These are phyloP conservation scores for Trichoderma asperellum DNA, from an alignment of 2,329 filamentous ascomycete genomes.

Conservation along the genomic window DNA sequence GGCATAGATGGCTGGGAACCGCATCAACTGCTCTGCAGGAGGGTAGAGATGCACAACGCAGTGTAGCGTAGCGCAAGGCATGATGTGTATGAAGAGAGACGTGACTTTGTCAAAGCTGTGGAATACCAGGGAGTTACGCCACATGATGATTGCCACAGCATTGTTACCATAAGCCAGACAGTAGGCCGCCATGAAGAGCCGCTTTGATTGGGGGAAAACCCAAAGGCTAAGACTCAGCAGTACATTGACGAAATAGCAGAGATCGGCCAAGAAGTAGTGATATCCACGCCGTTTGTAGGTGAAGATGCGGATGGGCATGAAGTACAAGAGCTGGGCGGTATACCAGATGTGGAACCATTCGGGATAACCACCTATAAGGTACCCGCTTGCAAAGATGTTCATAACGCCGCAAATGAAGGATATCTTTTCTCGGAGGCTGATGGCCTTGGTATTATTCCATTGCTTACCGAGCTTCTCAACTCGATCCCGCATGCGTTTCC, in stretches of 20 bases:
- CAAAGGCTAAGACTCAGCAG: constrained; percentile 81
- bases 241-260: constrained; percentile 98
- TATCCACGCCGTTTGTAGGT: constrained; percentile 90
- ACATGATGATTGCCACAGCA: constrained; percentile 97
- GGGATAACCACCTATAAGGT: constrained; percentile 83
- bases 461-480: constrained; percentile 84
- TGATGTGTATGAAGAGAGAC: constrained; percentile 98
- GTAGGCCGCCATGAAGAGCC: constrained; percentile 88
- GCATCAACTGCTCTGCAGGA: constrained; percentile 63
- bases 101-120: constrained; percentile 98
- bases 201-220: constrained; percentile 87
- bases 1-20: constrained; percentile 83
- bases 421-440: constrained; percentile 89
- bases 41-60: constrained; percentile 85
- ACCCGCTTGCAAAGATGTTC: constrained; percentile 97
- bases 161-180: constrained; percentile 96
- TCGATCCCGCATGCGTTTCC: constrained; percentile 80
- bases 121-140: constrained; percentile 97
- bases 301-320: constrained; percentile 94
- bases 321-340: constrained; percentile 82
- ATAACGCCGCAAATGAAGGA: constrained; percentile 95
- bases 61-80: constrained; percentile 93
- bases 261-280: constrained; percentile 94
- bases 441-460: constrained; percentile 88
- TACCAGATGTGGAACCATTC: constrained; percentile 94